phyloP scores from a whole-genome alignment of 83 land plant genomes.

The Thuja plicata region DNA sequence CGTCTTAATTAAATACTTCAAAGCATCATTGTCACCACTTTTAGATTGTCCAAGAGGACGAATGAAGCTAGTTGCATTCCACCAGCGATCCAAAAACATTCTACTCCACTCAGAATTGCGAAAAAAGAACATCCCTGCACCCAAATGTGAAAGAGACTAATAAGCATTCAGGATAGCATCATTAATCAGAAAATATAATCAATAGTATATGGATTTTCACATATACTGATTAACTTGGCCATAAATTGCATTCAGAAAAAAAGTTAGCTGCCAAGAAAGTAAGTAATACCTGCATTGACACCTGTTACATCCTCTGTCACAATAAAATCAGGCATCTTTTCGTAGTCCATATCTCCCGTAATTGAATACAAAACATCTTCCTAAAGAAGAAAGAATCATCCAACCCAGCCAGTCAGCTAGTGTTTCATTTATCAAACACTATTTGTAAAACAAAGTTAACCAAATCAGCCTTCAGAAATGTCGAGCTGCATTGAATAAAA shows the following conservation, averaged over 20 bases:
- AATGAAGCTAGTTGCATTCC: slow-evolving; percentile 61
- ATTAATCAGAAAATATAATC: background rate
- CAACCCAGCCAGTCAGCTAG: background rate
- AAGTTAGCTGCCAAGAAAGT: background rate
- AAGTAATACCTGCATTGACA: slow-evolving; percentile 58
- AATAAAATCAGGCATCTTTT: slow-evolving; percentile 58
- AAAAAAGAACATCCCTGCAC: slow-evolving; percentile 65
- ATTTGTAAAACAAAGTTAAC: background rate
- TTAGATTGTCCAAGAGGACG: slow-evolving; percentile 53
- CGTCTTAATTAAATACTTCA: slow-evolving; percentile 36
- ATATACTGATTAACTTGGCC: background rate
- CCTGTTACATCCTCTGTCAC: slow-evolving; percentile 71
- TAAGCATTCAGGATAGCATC: background rate
- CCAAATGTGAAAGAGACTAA: background rate
- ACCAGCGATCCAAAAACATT: slow-evolving; percentile 61
- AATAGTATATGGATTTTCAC: background rate
- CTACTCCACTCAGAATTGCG: slow-evolving; percentile 64
- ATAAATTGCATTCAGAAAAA: background rate
- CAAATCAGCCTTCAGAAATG: background rate
- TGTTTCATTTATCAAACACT: background rate
- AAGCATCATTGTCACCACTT: slow-evolving; percentile 74
- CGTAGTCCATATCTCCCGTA: slow-evolving; percentile 32
- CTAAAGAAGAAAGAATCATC: background rate
- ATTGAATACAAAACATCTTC: slow-evolving; percentile 12
- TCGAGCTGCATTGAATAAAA: too few relatives aligned